Percentiles rank a stretch among this genome's conserved stretches.
These are phyloP conservation scores for Chalciporus sp. DNA, from an alignment of 1,284 basidiomycete species.

Conservation along the genomic window DNA sequence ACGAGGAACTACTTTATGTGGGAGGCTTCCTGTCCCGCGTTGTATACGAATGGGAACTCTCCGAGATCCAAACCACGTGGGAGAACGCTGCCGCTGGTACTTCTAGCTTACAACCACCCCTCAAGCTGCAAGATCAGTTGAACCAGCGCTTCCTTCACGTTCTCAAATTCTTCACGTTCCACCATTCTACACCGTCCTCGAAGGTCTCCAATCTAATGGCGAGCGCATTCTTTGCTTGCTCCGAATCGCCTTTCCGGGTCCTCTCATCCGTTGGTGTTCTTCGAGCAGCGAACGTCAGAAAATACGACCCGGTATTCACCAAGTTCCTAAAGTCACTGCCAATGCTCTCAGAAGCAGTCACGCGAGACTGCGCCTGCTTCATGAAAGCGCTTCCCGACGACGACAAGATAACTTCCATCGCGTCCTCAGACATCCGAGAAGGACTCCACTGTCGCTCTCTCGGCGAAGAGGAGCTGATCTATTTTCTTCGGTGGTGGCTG, in stretches of 20 bases:
- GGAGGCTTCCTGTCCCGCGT: conserved; percentile 73
- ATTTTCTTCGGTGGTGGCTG: too few relatives aligned
- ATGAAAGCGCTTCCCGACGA: conserved; percentile 64
- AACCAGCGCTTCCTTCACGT: conserved; percentile 73
- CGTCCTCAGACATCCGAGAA: too few relatives aligned
- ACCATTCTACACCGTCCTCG: conserved; percentile 80
- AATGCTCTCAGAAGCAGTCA: conserved; percentile 65
- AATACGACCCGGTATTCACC: conserved; percentile 71
- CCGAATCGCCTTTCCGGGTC: too few relatives aligned
- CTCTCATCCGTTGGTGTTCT: conserved; percentile 81
- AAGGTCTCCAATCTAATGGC: conserved; percentile 76
- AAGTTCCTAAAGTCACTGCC: conserved; percentile 82
- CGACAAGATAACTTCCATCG: too few relatives aligned
- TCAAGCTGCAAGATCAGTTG: conserved; percentile 49
- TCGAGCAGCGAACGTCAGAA: conserved; percentile 68
- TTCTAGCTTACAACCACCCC: conserved; percentile 26
- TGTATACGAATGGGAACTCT: conserved; percentile 88
- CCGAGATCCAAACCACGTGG: conserved; percentile 55
- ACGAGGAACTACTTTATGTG: too few relatives aligned
- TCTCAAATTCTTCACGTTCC: conserved; percentile 86
- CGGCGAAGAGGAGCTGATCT: too few relatives aligned
- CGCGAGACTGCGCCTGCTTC: conserved; percentile 59
- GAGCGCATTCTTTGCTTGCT: too few relatives aligned
- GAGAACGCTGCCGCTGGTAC: conserved; percentile 35
- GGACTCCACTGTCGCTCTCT: too few relatives aligned